These are phyloP conservation scores for Chlorella sp. DNA, from an alignment of 139 green algal genomes.

Conservation along the genomic window DNA sequence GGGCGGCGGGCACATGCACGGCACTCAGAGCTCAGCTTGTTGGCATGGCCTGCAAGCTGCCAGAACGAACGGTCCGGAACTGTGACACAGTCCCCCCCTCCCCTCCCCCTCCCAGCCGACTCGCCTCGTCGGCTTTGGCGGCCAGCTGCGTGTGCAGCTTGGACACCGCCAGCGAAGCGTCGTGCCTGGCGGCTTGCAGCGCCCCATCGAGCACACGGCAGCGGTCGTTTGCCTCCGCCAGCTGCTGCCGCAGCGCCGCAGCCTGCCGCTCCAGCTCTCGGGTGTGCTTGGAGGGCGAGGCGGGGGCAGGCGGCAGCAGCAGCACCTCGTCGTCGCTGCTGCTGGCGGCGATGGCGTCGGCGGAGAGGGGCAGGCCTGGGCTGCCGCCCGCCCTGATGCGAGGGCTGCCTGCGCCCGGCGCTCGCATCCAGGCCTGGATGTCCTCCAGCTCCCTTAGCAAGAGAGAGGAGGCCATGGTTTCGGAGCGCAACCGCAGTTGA, in stretches of 20 bases:
- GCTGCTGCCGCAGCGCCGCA: neutral
- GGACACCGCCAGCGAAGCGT: neutral
- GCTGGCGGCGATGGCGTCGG: no score
- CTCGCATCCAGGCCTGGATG: no score
- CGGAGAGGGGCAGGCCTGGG: no score
- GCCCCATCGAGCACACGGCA: neutral
- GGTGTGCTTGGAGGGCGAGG: neutral
- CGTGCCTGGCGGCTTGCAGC: neutral
- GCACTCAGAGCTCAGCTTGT: neutral
- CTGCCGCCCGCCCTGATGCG: no score
- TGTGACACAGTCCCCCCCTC: neutral
- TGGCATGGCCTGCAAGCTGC: neutral
- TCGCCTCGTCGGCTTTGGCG: constrained; percentile 12
- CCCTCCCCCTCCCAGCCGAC: neutral
- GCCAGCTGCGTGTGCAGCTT: neutral
- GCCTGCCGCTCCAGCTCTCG: neutral
- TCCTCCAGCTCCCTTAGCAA: no score
- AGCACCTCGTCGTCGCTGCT: no score
- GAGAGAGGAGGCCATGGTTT: no score
- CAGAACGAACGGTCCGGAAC: no score
- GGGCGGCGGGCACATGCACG: no score
- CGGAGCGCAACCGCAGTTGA: no score
- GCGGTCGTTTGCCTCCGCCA: neutral
- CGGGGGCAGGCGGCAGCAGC: no score
- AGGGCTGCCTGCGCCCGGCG: no score